Base-by-base conservation (phyloP, 257 asterid species). In the Perilla frutescens region DNA sequence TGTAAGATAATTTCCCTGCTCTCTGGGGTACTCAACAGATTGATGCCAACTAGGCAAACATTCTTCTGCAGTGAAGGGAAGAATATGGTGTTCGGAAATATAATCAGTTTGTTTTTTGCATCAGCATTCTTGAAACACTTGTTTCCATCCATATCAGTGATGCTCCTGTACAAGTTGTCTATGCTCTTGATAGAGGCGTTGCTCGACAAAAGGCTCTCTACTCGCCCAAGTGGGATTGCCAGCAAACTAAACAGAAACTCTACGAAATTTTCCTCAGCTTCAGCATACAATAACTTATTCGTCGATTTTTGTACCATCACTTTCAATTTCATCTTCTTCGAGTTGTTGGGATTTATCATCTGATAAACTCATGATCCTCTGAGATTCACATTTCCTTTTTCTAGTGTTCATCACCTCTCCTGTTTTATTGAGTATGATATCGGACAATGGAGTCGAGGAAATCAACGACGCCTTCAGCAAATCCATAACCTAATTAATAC, bases 161-260 rank as follows among this genome's bases (percentile, higher is more conserved):
- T 7, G 58, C 76, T 79, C 40, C 1, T 29, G 36, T 68, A 68
- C 36, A 79, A 50, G 76, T 74, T 79, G 44, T 75, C 83, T 7
- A 74, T n/a, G 31, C 55, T 60, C 32, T 59, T 75, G 8, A 75
- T 59, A 20, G 12, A 3, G 1, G 80, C 29, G 5, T 49, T 12
- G 0, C 66, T 12, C 4, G 41, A 53, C 29, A 70, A 6, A 14
- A 69, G 77, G 5, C 7, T 1, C 13, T 45, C 74, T 1, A 64
- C 74, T 8, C 48, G 37, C 7, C 74, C 80, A 8, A 79, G 8
- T 29, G 83, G 80, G 49, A 79, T 68, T n/a, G 50, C 7, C 43
- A 79, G 63, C 4, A 73, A n/a, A 37, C 66, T 36, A 29, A 45
- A 62, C 7, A 68, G 73, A 49, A 77, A 47, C 2, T 77, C 65